Base-by-base conservation (phyloP, 495 filamentous ascomycete genomes). In the Pseudevernia furfuracea region DNA sequence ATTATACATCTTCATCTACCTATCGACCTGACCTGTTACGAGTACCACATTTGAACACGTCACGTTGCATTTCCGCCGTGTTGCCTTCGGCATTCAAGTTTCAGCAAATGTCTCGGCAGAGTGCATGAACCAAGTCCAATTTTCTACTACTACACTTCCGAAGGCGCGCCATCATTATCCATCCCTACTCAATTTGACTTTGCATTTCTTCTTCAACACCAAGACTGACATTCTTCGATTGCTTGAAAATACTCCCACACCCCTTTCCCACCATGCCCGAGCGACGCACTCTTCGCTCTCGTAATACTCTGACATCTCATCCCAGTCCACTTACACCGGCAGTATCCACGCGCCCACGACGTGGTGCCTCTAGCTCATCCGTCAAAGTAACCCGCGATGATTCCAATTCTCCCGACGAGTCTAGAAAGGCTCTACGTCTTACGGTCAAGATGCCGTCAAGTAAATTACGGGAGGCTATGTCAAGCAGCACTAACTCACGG, bases 401-500 rank as follows among this genome's bases (percentile, higher is more conserved):
- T 37, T 76, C 82, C 43, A 79, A 79, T 21, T 83, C 84, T 38
- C 71, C 82, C 60, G 81, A 80, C 70, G 82, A 84, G 65, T 76
- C 77, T 44, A 80, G 78, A 65, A 83, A 82, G 74, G 87, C 88
- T 64, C 83, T 93, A 61, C 84, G 84, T 72, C 78, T 96, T 57
- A 95, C 88, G 37, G 86, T 96, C 68, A 96, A 91, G 78, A 87
- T 93, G 71, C 85, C 90, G 9, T 84, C 90, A 38, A 88, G 81
- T 77, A 94, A 90, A 78, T 80, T 94, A 60, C 87, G 89, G 41
- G 87, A 95, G 73, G 89, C 85, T 19, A 92, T 86, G 32, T 80
- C 79, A 53, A 59, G 36, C 53, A 53, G 59, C 19, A 67, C 61
- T 55, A 67, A 55, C 63, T 61, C 46, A 23, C 59, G 52, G 49